phyloP scores from a whole-genome alignment of 106 monocot species.

The Cymbidium sinense region DNA sequence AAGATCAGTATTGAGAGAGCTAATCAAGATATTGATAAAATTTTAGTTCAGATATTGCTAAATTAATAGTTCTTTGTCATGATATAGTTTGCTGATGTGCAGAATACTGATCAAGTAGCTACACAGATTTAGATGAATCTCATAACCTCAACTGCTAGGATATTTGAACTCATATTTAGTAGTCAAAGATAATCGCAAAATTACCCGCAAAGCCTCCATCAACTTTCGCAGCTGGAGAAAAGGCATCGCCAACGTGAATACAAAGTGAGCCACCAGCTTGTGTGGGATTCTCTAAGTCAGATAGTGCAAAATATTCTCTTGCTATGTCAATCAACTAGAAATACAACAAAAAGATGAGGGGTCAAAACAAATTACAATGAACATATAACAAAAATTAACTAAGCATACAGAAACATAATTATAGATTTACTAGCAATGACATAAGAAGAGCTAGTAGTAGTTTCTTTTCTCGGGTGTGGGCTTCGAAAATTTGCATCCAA shows the following conservation, averaged over 20 bases:
- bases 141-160: background rate
- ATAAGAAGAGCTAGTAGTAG: background rate
- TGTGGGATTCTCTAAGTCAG: conserved; percentile 50
- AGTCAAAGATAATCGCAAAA: too few species aligned
- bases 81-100: background rate
- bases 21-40: background rate
- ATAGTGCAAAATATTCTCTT: conserved; percentile 72
- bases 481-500: too few species aligned
- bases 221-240: conserved; percentile 53
- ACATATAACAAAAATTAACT: background rate
- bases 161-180: background rate
- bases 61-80: background rate
- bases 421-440: background rate
- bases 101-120: background rate
- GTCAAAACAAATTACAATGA: background rate
- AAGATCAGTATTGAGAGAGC: background rate
- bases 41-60: background rate
- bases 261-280: conserved; percentile 67
- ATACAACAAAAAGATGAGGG: background rate
- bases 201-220: conserved; percentile 92
- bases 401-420: background rate
- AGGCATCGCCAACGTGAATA: conserved; percentile 72
- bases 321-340: conserved; percentile 74
- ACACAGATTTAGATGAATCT: too few species aligned
- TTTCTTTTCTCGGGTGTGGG: too few species aligned